phyloP scores from a whole-genome alignment of 2,329 filamentous ascomycete species.

The Colletotrichum liaoningense region DNA sequence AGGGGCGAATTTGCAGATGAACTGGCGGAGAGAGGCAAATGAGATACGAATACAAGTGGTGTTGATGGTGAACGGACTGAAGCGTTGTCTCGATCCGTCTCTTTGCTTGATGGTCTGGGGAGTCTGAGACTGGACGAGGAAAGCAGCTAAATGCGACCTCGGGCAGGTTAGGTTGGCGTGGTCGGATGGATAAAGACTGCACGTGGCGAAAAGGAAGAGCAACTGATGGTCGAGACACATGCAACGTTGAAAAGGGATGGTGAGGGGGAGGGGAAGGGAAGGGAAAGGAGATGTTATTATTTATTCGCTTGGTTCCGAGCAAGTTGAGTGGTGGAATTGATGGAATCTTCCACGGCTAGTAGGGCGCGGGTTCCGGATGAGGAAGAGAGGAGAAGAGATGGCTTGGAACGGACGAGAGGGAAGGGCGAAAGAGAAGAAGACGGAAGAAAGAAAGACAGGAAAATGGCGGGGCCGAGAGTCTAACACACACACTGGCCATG shows the following conservation, averaged over 20 bases:
- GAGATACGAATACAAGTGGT: not conserved
- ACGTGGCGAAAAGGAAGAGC: not conserved
- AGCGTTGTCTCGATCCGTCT: conserved; percentile 1
- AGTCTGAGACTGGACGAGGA: not conserved
- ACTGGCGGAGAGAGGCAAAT: conserved; percentile 17
- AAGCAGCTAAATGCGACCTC: not conserved
- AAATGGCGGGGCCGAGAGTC: not conserved
- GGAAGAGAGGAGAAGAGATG: not conserved
- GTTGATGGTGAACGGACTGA: conserved; percentile 15
- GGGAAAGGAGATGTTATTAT: conserved; percentile 1
- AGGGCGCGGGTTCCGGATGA: conserved; percentile 7
- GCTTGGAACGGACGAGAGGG: not conserved
- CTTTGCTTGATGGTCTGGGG: not conserved
- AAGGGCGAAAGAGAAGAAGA: not conserved
- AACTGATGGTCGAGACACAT: conserved; percentile 10
- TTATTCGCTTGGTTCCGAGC: conserved; percentile 9
- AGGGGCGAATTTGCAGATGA: conserved; percentile 12
- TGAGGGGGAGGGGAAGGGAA: not conserved
- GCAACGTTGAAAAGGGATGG: not conserved
- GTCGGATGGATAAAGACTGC: conserved; percentile 8
- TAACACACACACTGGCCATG: not conserved
- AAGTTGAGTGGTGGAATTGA: conserved; percentile 11
- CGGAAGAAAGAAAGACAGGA: not conserved
- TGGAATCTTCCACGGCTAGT: conserved; percentile 21
- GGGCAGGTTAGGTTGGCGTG: not conserved